Conservation (phyloP, 768 basidiomycete species). For the Exidia glandulosa region DNA sequence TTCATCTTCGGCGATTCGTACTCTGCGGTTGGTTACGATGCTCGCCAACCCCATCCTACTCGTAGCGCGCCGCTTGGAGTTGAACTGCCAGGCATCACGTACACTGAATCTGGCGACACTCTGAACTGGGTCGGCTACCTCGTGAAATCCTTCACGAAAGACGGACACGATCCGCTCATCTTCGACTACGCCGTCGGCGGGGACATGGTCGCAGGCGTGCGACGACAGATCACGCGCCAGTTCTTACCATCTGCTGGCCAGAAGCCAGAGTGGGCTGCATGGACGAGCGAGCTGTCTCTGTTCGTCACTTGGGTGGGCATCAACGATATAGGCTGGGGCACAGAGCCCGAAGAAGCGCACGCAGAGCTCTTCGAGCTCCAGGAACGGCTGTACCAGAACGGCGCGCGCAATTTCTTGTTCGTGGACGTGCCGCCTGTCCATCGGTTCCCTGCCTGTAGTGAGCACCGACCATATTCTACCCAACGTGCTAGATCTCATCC, state of each 20-base stretch:
- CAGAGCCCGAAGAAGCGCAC: constrained; percentile 15
- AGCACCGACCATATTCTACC: neutral
- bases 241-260: constrained; percentile 31
- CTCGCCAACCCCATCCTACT: constrained; percentile 20
- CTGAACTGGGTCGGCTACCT: constrained; percentile 58
- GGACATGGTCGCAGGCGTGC: constrained; percentile 31
- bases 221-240: constrained; percentile 25
- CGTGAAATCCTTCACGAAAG: constrained; percentile 29
- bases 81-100: constrained; percentile 38
- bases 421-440: constrained; percentile 49
- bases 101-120: constrained; percentile 30
- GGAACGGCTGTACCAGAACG: constrained; percentile 36
- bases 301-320: constrained; percentile 41
- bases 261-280: constrained; percentile 27
- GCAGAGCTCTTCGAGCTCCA: constrained; percentile 32
- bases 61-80: constrained; percentile 37
- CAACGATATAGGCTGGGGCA: constrained; percentile 36
- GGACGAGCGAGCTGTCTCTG: constrained; percentile 32
- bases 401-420: constrained; percentile 44
- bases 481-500: neutral
- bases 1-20: constrained; percentile 41
- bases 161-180: constrained; percentile 28
- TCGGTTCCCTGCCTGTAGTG: constrained; percentile 24
- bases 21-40: constrained; percentile 28
- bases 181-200: constrained; percentile 52